These are phyloP conservation scores for Basipetospora chlamydospora DNA, from an alignment of 2,329 filamentous ascomycete species.

Conservation along the genomic window DNA sequence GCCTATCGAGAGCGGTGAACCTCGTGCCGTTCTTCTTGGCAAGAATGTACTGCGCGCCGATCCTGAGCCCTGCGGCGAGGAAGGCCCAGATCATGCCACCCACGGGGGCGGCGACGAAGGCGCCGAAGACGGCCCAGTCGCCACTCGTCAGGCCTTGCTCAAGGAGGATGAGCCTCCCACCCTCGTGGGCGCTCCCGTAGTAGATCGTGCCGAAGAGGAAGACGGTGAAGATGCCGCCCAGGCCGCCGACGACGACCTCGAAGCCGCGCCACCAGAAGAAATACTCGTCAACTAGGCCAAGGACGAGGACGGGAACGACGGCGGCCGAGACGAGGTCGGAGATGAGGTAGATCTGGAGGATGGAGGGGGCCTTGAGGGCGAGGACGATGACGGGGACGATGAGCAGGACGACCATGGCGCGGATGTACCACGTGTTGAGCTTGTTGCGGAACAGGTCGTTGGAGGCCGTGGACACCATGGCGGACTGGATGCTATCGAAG, in stretches of 20 bases:
- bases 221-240: constrained; percentile 65
- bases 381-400: constrained; percentile 63
- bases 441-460: constrained; percentile 78
- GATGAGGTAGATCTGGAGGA: constrained; percentile 72
- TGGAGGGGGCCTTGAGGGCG: constrained; percentile 57
- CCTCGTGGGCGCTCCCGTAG: constrained; percentile 50
- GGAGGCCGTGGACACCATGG: constrained; percentile 72
- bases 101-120: constrained; percentile 66
- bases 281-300: constrained; percentile 51
- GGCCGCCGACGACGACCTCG: constrained; percentile 63
- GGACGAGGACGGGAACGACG: constrained; percentile 56
- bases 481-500: constrained; percentile 68
- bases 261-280: constrained; percentile 71
- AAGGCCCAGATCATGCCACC: constrained; percentile 61
- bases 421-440: constrained; percentile 61
- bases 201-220: constrained; percentile 73
- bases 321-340: constrained; percentile 66
- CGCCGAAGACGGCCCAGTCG: constrained; percentile 73
- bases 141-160: constrained; percentile 59
- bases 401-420: constrained; percentile 51
- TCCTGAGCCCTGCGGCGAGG: constrained; percentile 43
- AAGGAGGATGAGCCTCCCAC: constrained; percentile 55
- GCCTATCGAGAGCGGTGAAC: constrained; percentile 39
- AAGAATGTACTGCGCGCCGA: constrained; percentile 41
- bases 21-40: constrained; percentile 43